Evolutionary conservation across 108 stramenopile genomes (phyloP).

Genomic region (Epithemia pelagica): DNA sequence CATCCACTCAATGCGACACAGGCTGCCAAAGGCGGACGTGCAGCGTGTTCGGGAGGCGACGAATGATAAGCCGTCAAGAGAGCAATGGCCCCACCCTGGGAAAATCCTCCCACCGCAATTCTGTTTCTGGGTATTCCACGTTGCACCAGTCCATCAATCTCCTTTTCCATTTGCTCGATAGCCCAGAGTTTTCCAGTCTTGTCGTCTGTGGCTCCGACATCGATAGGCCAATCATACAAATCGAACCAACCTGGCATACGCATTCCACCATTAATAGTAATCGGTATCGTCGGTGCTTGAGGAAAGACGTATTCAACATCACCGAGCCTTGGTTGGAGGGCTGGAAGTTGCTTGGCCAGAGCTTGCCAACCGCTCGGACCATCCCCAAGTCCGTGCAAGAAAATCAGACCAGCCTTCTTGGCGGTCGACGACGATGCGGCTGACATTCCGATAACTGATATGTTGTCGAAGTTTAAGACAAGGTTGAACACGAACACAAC

Average conservation of each 20-base stretch:
- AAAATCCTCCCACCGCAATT: conserved; percentile 81
- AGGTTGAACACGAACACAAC: too few species aligned
- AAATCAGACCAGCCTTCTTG: conserved; percentile 50
- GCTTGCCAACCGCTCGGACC: conserved; percentile 72
- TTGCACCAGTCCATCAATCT: conserved; percentile 4
- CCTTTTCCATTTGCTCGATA: conserved; percentile 37
- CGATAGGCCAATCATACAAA: conserved; percentile 84
- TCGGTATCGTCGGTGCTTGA: conserved; percentile 65
- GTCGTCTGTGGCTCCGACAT: conserved; percentile 57
- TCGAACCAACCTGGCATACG: conserved; percentile 90
- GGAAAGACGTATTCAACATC: conserved; percentile 72
- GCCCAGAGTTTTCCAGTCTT: conserved; percentile 33
- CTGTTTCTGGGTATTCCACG: conserved; percentile 44
- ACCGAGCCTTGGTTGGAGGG: conserved; percentile 37
- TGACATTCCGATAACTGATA: background rate
- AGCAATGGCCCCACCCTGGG: conserved; percentile 78
- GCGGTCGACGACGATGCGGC: background rate
- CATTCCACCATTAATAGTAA: conserved; percentile 77
- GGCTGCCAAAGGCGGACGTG: conserved; percentile 42
- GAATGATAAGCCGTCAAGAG: conserved; percentile 58
- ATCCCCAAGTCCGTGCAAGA: conserved; percentile 75
- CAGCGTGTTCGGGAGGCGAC: background rate
- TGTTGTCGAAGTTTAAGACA: too few species aligned
- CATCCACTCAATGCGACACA: conserved; percentile 68
- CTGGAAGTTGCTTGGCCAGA: conserved; percentile 40